Evolutionary conservation across 2,329 filamentous ascomycete genomes (phyloP).

Genomic region (Cryphonectria parasitica): DNA sequence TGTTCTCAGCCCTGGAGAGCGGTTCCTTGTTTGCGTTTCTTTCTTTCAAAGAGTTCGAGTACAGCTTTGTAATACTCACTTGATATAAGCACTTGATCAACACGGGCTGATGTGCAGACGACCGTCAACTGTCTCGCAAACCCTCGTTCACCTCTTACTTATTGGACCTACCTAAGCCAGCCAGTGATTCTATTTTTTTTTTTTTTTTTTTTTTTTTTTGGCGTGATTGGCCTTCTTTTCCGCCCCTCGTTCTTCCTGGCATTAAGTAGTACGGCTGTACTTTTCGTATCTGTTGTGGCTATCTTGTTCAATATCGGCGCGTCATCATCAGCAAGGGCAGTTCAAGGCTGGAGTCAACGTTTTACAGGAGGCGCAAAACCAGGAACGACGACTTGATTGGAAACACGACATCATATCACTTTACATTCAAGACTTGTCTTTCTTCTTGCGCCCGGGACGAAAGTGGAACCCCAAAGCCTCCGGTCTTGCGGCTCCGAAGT

Average conservation of each 20-base stretch:
- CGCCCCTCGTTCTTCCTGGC: background rate
- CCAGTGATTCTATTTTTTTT: background rate
- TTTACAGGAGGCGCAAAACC: background rate
- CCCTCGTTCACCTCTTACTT: too few species aligned
- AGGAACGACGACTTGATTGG: background rate
- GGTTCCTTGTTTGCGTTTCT: background rate
- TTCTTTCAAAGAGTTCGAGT: background rate
- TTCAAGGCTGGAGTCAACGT: background rate
- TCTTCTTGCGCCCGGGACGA: background rate
- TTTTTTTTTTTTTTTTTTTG: too few species aligned
- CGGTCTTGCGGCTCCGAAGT: background rate
- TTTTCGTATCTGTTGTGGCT: background rate
- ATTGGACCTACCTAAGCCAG: too few species aligned
- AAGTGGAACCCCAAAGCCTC: background rate
- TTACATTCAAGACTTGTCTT: background rate
- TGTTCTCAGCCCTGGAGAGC: background rate
- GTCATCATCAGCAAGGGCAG: background rate
- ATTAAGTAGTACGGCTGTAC: background rate
- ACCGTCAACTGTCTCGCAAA: background rate
- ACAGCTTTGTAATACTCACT: background rate
- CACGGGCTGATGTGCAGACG: background rate
- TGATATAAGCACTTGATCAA: background rate
- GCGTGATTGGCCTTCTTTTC: background rate
- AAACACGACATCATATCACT: background rate
- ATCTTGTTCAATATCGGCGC: background rate